These are phyloP conservation scores for Mucor circinelloides DNA, from an alignment of 371 early-diverging fungal genomes.

Conservation along the genomic window DNA sequence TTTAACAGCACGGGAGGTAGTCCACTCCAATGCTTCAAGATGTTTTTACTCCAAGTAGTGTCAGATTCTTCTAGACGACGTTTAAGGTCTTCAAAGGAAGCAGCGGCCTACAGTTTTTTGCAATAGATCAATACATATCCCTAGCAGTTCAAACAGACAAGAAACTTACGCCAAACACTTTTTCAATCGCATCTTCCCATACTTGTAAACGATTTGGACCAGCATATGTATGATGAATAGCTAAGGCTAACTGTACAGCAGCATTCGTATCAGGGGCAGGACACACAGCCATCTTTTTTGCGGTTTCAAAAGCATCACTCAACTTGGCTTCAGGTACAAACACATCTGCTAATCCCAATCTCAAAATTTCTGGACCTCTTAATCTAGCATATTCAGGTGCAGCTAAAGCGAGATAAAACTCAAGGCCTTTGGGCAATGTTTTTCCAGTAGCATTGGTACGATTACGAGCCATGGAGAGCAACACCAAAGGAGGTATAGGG, in stretches of 20 bases:
- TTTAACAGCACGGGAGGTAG: constrained; percentile 36
- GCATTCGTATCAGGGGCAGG: constrained; percentile 45
- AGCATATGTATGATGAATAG: constrained; percentile 52
- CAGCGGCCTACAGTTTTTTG: constrained; percentile 14
- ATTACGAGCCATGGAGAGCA: constrained; percentile 24
- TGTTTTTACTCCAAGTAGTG: constrained; percentile 34
- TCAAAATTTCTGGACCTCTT: constrained; percentile 56
- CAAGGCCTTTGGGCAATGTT: constrained; percentile 38
- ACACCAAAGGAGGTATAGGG: constrained; percentile 43
- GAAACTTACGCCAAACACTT: constrained; percentile 50
- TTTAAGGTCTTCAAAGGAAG: constrained; percentile 28
- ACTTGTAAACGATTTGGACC: constrained; percentile 60
- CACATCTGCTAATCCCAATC: constrained; percentile 53
- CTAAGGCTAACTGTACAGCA: constrained; percentile 49
- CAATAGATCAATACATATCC: not conserved
- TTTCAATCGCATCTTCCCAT: constrained; percentile 54
- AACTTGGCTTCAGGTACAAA: constrained; percentile 57
- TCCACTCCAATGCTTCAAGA: constrained; percentile 34
- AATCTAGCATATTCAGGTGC: constrained; percentile 46
- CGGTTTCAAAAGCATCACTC: constrained; percentile 38
- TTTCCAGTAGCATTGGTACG: constrained; percentile 15
- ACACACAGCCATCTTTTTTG: constrained; percentile 44
- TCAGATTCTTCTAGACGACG: constrained; percentile 14
- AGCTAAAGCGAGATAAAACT: constrained; percentile 51
- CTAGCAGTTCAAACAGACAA: not conserved